Base-by-base conservation (phyloP, 331 rosid species). In the Quercus tomentella region DNA sequence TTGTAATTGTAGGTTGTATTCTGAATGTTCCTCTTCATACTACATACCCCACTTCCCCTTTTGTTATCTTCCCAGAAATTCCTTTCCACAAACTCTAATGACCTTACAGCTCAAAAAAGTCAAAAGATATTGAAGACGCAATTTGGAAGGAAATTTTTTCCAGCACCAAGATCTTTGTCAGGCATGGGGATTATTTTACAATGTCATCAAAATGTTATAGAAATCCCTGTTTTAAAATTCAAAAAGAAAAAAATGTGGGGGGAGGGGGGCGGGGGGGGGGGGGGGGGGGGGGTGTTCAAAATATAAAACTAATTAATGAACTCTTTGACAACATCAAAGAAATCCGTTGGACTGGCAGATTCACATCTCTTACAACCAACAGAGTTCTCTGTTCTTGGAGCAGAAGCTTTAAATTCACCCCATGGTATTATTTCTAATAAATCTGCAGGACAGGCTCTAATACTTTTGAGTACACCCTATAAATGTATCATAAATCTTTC, bases 241-340 rank as follows among this genome's bases (percentile, higher is more conserved):
- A 14, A 28, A 63, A 63, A 63, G 12, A 0, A 16, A 63, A 28
- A 15, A 23, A 2, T 2, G 10, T 2, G 9, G 9, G 9, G 11
- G 11, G 3, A 10, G 0, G 2, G 3, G 45, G 11, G 3, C 3
- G 1, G 3, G 11, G 11, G 1, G n/a, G 11, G 11, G 3, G 43
- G 0, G 2, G 3, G 45, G 11, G 3, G 11, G 1, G 3, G 11
- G 11, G 1, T 10, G 0, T 0, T 26, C 22, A 30, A 63, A 49
- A 6, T 28, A 7, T 28, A 16, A 7, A 63, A 28, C 10, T 63
- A 28, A 12, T 63, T 63, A 28, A 12, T 63, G 70, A 63, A 63
- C 12, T 41, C 45, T 41, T 41, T 8, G 45, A 41, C 45, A 41
- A 41, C 45, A 37, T 37, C 45, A 7, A 37, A 37, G 45, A 37